Conservation (phyloP, 768 basidiomycete genomes). For the Leccinum olivaceopallidum region DNA sequence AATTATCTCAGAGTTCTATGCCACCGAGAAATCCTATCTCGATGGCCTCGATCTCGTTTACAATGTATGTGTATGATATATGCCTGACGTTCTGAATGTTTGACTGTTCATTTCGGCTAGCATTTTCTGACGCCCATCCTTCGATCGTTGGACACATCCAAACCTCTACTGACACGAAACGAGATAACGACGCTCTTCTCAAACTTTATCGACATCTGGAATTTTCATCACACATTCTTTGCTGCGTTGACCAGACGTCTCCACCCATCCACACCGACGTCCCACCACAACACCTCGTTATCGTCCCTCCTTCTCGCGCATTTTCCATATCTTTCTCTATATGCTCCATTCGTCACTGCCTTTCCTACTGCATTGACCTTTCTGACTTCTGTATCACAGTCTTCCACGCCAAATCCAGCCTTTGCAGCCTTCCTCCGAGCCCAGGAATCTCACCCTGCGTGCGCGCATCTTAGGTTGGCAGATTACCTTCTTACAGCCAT, state of each 20-base stretch:
- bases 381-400: slow-evolving; percentile 53
- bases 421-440: slow-evolving; percentile 65
- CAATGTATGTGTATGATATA: slow-evolving; percentile 51
- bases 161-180: slow-evolving; percentile 67
- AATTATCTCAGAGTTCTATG: slow-evolving; percentile 77
- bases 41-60: slow-evolving; percentile 83
- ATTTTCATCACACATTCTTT: slow-evolving; percentile 76
- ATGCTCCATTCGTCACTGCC: slow-evolving; percentile 80
- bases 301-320: slow-evolving; percentile 72
- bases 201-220: slow-evolving; percentile 92
- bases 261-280: slow-evolving; percentile 22
- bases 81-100: background rate
- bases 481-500: slow-evolving; percentile 89
- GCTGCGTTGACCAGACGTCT: slow-evolving; percentile 52
- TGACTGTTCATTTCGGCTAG: slow-evolving; percentile 37
- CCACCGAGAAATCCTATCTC: slow-evolving; percentile 80
- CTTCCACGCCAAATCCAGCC: slow-evolving; percentile 38
- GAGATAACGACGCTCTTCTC: slow-evolving; percentile 77
- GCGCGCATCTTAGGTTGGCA: slow-evolving; percentile 72
- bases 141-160: slow-evolving; percentile 63
- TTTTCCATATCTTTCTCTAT: slow-evolving; percentile 86
- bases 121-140: slow-evolving; percentile 84
- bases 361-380: slow-evolving; percentile 68
- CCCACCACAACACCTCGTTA: slow-evolving; percentile 40
- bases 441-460: slow-evolving; percentile 69